Evolutionary conservation across 2,329 filamentous ascomycete species (phyloP), one percentile per base, ranked within the genome.

Genomic region (Trichophyton benhamiae): DNA sequence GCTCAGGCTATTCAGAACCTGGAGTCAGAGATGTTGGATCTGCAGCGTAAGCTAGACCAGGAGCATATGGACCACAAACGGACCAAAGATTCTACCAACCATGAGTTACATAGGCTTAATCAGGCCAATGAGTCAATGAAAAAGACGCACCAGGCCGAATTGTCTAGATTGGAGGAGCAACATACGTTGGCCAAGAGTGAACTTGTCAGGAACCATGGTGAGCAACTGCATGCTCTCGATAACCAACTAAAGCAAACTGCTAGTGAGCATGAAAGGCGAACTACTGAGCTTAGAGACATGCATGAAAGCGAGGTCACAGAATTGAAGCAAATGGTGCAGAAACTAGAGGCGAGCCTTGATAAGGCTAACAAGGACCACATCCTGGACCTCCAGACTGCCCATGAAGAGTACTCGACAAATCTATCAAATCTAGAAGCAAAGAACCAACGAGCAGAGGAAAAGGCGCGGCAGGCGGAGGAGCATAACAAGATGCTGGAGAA

Each of bases 21-120:
- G 33, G 82, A 85, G 68, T 76, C 78, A 8, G 80, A 84, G 41
- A 71, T 82, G 27, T 72, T 85, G 52, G 76, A 75, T 20, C 68
- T 83, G 7, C 79, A 81, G 62, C 79, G 83, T 60, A 81, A 79
- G 65, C 71, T 81, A 44, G 84, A 87, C 17, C 87, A 91, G 67
- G 88, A 91, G 69, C 84, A 87, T 68, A 83, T 85, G 5, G 86
- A 91, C 64, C 86, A 89, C 71, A 81, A 82, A 27, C 84, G 82
- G 64, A 81, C 83, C 1, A 87, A 85, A 64, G 84, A 87, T 62
- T 78, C 78, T 1, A 77, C 75, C 17, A 72, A 75, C 6, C 71
- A 81, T 15, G 85, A 88, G 63, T 67, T 85, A 48, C 72, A 74
- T 63, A 76, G 83, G 44, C 79, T 88, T 57, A 86, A 84, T 65